Percentiles rank a stretch among this genome's conserved stretches.
Evolutionary conservation across 202 grass and related monocot species (phyloP).

Genomic region (Setaria italica): DNA sequence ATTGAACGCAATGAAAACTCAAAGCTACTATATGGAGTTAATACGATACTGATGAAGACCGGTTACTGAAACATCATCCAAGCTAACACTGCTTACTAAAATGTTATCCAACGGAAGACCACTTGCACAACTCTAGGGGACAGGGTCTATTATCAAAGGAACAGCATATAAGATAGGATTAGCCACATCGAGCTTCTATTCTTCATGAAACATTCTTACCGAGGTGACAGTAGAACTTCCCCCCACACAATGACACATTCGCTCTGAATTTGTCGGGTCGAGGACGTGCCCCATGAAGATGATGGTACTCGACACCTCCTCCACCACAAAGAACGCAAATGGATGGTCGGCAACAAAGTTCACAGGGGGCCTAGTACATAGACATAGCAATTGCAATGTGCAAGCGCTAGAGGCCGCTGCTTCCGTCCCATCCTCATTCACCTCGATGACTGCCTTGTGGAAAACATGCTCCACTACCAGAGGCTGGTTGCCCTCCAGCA

Average conservation of each 20-base stretch:
- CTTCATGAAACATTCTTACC: neutral
- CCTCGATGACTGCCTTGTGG: neutral
- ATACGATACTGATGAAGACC: neutral
- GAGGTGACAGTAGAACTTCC: neutral
- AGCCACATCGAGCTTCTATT: neutral
- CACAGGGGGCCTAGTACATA: rapidly evolving
- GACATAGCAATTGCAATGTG: rapidly evolving
- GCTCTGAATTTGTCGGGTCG: neutral
- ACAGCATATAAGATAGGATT: neutral
- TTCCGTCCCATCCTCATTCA: neutral
- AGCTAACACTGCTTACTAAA: neutral
- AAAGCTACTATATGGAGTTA: neutral
- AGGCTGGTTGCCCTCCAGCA: neutral
- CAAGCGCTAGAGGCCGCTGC: neutral
- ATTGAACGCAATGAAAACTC: neutral
- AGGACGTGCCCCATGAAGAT: neutral
- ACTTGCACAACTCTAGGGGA: too few species aligned
- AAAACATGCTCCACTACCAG: slow-evolving; percentile 1
- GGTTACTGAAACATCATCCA: neutral
- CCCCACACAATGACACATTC: neutral
- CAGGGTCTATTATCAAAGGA: too few species aligned
- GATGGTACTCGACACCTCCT: neutral
- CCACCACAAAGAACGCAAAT: neutral
- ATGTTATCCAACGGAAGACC: too few species aligned
- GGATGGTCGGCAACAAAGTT: neutral